Base-by-base conservation (phyloP, 208 protist species). In the Angomonas ambiguus region DNA sequence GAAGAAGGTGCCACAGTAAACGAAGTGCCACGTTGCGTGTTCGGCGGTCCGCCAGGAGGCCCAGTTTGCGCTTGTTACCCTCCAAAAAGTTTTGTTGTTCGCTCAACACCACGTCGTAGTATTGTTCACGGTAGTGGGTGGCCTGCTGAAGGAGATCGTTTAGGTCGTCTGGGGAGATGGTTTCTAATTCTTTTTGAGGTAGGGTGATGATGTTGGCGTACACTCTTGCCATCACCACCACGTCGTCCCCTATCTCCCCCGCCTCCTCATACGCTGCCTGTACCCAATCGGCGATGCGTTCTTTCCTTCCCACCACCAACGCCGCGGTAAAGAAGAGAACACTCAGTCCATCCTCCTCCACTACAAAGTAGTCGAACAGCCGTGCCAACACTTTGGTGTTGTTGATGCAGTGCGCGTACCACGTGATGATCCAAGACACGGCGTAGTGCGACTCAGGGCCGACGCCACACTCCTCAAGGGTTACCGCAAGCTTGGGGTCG, bases 401-500 rank as follows among this genome's bases (percentile, higher is more conserved):
- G 20, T 79, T 62, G 48, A 90, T 62, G 41, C 70, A 67, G 75
- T 92, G 85, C 18, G 76, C 72, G 64, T 82, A 95, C 90, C 90
- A 95, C 56, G 90, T 95, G 49, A 95, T 91, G 16, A 95, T 63
- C 87, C 90, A 95, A 42, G 85, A 76, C 30, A 93, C 77, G 3
- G 85, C 85, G 76, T 93, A 95, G 72, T 95, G 90, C 31, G 90
- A 88, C 72, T 92, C 80, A 1, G 86, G 90, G 4, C 72, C 86
- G 27, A 95, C 82, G 0, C 85, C 80, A 25, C 76, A 84, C 55
- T 61, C 67, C 78, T 93, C 87, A 51, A 95, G 77, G 28, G 55
- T 63, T 11, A 66, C 59, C 18, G 84, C 86, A n/a, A 93, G 71
- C n/a, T 63, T 33, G 10, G 71, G 60, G 65, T 91, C 80, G 51